These are phyloP conservation scores for Camelina laxa DNA, from an alignment of 345 rosid species.

Conservation along the genomic window DNA sequence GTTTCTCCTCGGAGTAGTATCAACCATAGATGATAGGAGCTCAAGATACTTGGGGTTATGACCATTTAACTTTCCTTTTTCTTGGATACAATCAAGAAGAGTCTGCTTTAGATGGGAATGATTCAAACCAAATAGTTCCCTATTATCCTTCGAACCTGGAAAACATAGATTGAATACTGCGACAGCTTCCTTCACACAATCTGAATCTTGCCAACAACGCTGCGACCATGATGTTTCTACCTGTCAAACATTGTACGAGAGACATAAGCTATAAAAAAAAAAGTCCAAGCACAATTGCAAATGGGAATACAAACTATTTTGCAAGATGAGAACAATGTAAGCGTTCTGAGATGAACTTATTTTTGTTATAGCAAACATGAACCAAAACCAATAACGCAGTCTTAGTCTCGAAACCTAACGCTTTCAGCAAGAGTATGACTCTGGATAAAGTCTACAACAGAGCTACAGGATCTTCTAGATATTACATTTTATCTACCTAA, in stretches of 20 bases:
- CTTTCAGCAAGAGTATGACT: slow-evolving; percentile 1
- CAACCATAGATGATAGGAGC: slow-evolving; percentile 43
- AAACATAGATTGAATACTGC: slow-evolving; percentile 53
- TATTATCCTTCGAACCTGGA: slow-evolving; percentile 50
- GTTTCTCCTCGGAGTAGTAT: slow-evolving; percentile 49
- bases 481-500: neutral
- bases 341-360: neutral
- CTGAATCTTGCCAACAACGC: slow-evolving; percentile 64
- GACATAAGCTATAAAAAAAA: slow-evolving; percentile 4
- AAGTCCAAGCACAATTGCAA: neutral
- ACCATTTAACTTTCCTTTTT: slow-evolving; percentile 50
- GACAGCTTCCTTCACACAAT: slow-evolving; percentile 54
- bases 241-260: slow-evolving; percentile 50
- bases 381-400: neutral
- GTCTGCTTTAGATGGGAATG: slow-evolving; percentile 54
- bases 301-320: neutral
- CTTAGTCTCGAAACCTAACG: slow-evolving; percentile 9
- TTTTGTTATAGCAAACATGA: neutral
- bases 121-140: slow-evolving; percentile 48
- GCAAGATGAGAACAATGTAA: slow-evolving; percentile 1
- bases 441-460: neutral
- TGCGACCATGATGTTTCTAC: slow-evolving; percentile 59
- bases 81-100: slow-evolving; percentile 64
- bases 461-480: neutral
- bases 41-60: slow-evolving; percentile 42